Base-by-base conservation (phyloP, 208 protist species). In the Crithidia mellificae region DNA sequence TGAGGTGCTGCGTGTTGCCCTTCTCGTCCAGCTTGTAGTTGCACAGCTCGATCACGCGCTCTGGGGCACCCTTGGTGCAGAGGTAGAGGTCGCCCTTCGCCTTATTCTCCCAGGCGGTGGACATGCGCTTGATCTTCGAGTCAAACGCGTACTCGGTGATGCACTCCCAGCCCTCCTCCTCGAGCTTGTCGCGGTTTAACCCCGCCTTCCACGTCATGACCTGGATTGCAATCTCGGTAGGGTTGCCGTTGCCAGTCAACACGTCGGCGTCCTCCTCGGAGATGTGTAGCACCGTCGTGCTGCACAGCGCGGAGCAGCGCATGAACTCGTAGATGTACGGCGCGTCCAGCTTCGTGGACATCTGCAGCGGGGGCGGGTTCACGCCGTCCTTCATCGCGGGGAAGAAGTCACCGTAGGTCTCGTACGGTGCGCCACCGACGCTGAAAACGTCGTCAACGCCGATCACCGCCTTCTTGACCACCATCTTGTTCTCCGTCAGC, bases 401-500 rank as follows among this genome's bases (percentile, higher is more conserved):
- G 25, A 91, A 61, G 61, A 94, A 94, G 46, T 81, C 66, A 15
- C 86, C 89, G 61, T 87, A 74, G 1, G 74, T 57, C 17, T 92
- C 85, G 76, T 92, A 88, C 46, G 89, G 89, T 17, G 89, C 86
- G 39, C 89, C 89, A 29, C 81, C 79, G 19, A 94, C 86, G 52
- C 61, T 73, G 66, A 85, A 84, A n/a, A 79, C 64, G 19, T 88
- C 71, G 22, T 87, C 75, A 1, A 76, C 67, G 15, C 85, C 83
- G 25, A 94, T 82, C 36, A 94, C 67, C 4, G 81, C 75, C 67
- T 86, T 91, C 71, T 91, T 89, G 30, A 96, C 88, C 11, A 92
- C 84, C 94, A 98, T 98, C 65, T 96, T 95, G 73, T 97, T 97
- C 67, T 96, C 90, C 34, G 94, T 97, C 62, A 98, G 83, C n/a